Evolutionary conservation across 2,329 filamentous ascomycete genomes (phyloP), one percentile per base, ranked within the genome.

Genomic region (Fusarium lateritium): DNA sequence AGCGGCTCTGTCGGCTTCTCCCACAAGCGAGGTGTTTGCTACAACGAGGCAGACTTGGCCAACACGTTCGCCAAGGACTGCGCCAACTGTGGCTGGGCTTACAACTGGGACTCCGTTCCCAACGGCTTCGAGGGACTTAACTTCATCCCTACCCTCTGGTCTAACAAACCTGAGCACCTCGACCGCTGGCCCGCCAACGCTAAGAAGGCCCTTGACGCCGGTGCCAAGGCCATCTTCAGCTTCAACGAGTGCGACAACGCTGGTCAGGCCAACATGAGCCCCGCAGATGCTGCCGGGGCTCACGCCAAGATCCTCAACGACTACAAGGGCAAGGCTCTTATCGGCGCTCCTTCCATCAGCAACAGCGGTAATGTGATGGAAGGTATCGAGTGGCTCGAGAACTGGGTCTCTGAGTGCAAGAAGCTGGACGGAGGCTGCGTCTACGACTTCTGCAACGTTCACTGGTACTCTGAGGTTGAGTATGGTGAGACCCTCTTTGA

Each of bases 181-280:
- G 56, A 71, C 55, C 76, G 74, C 72, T 93, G 90, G 89, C 70
- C 74, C 33, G 45, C 63, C 15, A 83, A 85, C 65, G 88, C 84
- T 45, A 76, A 84, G 54, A 75, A 78, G 17, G 86, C 87, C 65
- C 84, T 92, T 65, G 71, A 77, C 51, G 76, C 76, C 14, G 90
- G 90, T 57, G 80, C 85, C 69, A 85, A 83, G 66, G 82, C 84
- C 72, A 78, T 92, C 56, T 84, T 92, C 75, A 84, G 85, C 77
- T 92, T 92, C 86, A 93, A 93, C 84, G 91, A 93, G 83, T 89
- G 89, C 45, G 91, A 93, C 78, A 84, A 85, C 66, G 70, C 71
- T 14, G 76, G 76, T n/a, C 90, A 92, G 80, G 81, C 88, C 72
- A 87, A 90, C 82, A 76, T 91, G 76, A 77, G 79, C 24, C 80